Base-by-base conservation (phyloP, 2,329 filamentous ascomycete genomes). In the Nemania abortiva region DNA sequence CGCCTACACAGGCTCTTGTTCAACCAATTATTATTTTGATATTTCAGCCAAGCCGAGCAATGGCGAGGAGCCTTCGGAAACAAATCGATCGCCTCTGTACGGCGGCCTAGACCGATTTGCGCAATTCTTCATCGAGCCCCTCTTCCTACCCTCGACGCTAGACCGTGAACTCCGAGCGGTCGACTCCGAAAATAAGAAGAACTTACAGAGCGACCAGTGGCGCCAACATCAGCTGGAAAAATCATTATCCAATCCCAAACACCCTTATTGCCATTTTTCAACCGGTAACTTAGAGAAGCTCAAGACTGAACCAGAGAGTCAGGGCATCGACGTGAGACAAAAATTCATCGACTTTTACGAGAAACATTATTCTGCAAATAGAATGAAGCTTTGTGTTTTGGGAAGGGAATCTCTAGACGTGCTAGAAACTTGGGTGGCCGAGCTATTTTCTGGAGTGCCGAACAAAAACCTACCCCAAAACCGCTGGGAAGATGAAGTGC, bases 11-110 rank as follows among this genome's bases (percentile, higher is more conserved):
- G 94, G 92, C 18, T 86, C 93, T 5, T 97, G 94, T 1, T 97
- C 95, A 61, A 99, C 96, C 72, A 98, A 98, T 82, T 99, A 97
- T 84, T 98, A 93, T 82, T 99, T 99, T 79, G 96, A 99, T 77
- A 90, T 98, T 66, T 93, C 93, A 22, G 94, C 94, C 37, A 93
- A 93, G 60, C 88, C 91, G 13, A 89, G 86, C 78, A 89, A 90
- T 69, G 84, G 87, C 45, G 82, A 86, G 61, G 84, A 88, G 37
- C 82, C 86, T 3, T 86, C 87, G 9, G 86, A 85, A 72, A 77
- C 82, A 74, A 88, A 89, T 72, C 83, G 86, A 0, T 89, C 88
- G 18, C 86, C 88, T 1, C 76, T 98, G 5, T 91, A 92, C 78
- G 94, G 94, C 27, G 95, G 92, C 4, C 85, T 98, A 60, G 95